Evolutionary conservation across 352 stramenopile species (phyloP).

Genomic region (Phytophthora boehmeriae): DNA sequence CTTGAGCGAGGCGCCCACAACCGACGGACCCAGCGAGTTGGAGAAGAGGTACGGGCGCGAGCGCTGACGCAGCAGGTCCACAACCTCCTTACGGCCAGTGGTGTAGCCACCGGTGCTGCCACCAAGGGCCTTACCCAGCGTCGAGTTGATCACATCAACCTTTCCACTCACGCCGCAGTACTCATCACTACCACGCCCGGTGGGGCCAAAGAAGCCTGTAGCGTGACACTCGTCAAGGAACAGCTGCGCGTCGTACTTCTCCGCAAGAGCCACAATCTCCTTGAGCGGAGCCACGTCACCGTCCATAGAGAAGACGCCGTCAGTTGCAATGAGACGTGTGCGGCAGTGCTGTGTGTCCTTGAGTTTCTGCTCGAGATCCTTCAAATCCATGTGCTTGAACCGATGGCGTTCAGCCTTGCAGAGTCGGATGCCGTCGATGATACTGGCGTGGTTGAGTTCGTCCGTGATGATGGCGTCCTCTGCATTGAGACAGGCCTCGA

Average conservation of each 20-base stretch:
- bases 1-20: constrained; percentile 93
- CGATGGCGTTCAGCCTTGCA: constrained; percentile 93
- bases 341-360: constrained; percentile 90
- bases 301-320: constrained; percentile 97
- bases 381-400: constrained; percentile 95
- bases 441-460: constrained; percentile 94
- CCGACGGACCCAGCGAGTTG: constrained; percentile 92
- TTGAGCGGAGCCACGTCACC: constrained; percentile 92
- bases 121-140: constrained; percentile 93
- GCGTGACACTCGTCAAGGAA: constrained; percentile 96
- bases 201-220: constrained; percentile 93
- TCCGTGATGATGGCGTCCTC: constrained; percentile 95
- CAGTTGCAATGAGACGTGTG: constrained; percentile 91
- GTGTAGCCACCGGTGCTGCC: constrained; percentile 94
- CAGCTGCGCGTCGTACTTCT: constrained; percentile 93
- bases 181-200: constrained; percentile 92
- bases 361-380: constrained; percentile 90
- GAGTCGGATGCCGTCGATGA: constrained; percentile 95
- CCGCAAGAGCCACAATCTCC: constrained; percentile 90
- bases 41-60: constrained; percentile 94
- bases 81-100: constrained; percentile 86
- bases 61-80: constrained; percentile 92
- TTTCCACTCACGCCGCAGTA: constrained; percentile 90
- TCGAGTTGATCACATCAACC: constrained; percentile 96
- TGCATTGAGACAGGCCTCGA: constrained; percentile 86